Percentiles rank a stretch among this genome's conserved stretches.
Evolutionary conservation across 352 stramenopile species (phyloP).

Genomic region (Pythium aristosporum): DNA sequence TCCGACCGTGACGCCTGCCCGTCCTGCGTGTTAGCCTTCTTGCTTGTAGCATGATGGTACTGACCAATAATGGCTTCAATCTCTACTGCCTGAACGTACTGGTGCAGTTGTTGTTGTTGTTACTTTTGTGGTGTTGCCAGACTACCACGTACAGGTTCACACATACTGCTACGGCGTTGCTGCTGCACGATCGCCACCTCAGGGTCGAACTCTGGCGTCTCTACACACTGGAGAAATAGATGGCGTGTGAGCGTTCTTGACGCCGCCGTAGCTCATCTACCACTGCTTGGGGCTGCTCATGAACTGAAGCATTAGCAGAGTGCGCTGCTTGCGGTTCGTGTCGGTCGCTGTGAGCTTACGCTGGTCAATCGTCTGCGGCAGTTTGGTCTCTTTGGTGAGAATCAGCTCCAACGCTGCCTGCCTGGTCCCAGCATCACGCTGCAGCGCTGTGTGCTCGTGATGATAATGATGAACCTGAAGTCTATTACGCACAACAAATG

Average conservation of each 20-base stretch:
- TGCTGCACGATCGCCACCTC: slow-evolving; percentile 53
- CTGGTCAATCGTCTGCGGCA: slow-evolving; percentile 88
- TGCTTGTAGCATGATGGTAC: too few relatives aligned
- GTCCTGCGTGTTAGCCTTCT: too few relatives aligned
- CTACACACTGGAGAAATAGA: slow-evolving; percentile 91
- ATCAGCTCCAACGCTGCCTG: slow-evolving; percentile 58
- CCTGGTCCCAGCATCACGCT: slow-evolving; percentile 23
- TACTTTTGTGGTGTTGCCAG: too few relatives aligned
- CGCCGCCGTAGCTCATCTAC: slow-evolving; percentile 89
- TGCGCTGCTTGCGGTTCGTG: slow-evolving; percentile 78
- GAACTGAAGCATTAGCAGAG: slow-evolving; percentile 86
- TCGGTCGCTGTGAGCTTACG: slow-evolving; percentile 84
- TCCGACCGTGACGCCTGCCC: too few relatives aligned
- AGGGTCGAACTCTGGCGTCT: slow-evolving; percentile 93
- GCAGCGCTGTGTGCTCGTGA: slow-evolving; percentile 37
- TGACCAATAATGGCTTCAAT: too few relatives aligned
- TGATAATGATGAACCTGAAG: too few relatives aligned
- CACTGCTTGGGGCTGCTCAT: slow-evolving; percentile 91
- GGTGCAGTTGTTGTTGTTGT: too few relatives aligned
- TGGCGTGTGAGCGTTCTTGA: slow-evolving; percentile 91
- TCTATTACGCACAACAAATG: too few relatives aligned
- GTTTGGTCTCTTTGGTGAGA: slow-evolving; percentile 79
- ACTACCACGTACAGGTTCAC: too few relatives aligned
- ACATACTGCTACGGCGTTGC: slow-evolving; percentile 6
- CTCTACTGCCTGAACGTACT: too few relatives aligned